Conservation (phyloP, 2,329 filamentous ascomycete species). For the Colletotrichum sidae region DNA sequence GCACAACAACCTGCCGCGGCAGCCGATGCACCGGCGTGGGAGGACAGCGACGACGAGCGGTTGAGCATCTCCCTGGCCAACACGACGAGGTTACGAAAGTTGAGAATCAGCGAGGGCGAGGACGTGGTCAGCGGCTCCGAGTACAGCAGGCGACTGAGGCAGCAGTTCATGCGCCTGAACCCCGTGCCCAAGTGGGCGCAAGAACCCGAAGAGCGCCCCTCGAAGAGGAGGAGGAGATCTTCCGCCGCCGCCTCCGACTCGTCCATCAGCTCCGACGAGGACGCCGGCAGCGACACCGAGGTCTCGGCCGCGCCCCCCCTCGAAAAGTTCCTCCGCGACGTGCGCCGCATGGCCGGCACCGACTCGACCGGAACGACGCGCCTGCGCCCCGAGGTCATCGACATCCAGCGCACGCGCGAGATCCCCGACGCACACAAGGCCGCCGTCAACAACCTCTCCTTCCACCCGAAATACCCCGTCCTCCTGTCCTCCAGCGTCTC, state of each 20-base stretch:
- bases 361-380: slow-evolving; percentile 67
- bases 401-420: slow-evolving; percentile 90
- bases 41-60: slow-evolving; percentile 95
- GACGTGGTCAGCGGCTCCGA: slow-evolving; percentile 89
- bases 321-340: slow-evolving; percentile 81
- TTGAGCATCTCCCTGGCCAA: slow-evolving; percentile 84
- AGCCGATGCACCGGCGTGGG: slow-evolving; percentile 76
- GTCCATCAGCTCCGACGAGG: slow-evolving; percentile 50
- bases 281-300: slow-evolving; percentile 69
- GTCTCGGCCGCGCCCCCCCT: slow-evolving; percentile 77
- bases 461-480: slow-evolving; percentile 90
- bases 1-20: slow-evolving; percentile 37
- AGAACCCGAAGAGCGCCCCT: slow-evolving; percentile 60
- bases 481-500: slow-evolving; percentile 90
- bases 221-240: slow-evolving; percentile 63
- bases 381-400: slow-evolving; percentile 86
- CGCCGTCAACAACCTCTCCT: slow-evolving; percentile 84
- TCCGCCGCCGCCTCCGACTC: slow-evolving; percentile 57
- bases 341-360: slow-evolving; percentile 71
- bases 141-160: slow-evolving; percentile 82
- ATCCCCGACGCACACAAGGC: slow-evolving; percentile 83
- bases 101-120: slow-evolving; percentile 83
- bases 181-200: slow-evolving; percentile 71
- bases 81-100: slow-evolving; percentile 81
- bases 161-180: slow-evolving; percentile 76